Evolutionary conservation across 2,329 filamentous ascomycete genomes (phyloP), one percentile per base, ranked within the genome.

Genomic region (Fusarium tanahbumbuense): DNA sequence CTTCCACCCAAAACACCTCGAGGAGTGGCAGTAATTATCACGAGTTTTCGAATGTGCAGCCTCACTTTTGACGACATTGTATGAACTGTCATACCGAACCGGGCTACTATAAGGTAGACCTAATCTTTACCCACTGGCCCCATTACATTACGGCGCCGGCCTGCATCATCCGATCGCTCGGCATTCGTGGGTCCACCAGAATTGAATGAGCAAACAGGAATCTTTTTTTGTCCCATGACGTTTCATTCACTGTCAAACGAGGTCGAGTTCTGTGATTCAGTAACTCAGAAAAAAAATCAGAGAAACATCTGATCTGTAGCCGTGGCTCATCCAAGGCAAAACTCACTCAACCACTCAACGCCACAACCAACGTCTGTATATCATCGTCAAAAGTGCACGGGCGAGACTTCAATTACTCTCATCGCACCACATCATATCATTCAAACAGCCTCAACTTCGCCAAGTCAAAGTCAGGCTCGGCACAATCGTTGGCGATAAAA

Each of bases 91-190:
- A 44, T 42, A n/a, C n/a, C 34, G 18, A 18, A n/a, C n/a, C 34
- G 18, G 34, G 34, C 34, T 37, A n/a, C 28, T 27, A 55, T 58
- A 42, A 27, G 28, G 48, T 37, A 34, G 25, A 41, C 60, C 58
- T 56, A 60, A 54, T 50, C 64, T 53, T 54, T 45, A 52, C 49
- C 48, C 48, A 65, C 34, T 64, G 62, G 62, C 53, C 58, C 72
- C 70, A 72, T 71, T 64, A 59, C 70, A 72, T 68, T 64, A 60
- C 70, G 70, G 72, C 70, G 69, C 72, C 73, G 64, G 62, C 57
- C 58, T 72, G 44, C 68, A 75, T 75, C 73, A 56, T 75, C 73
- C 73, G 72, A 75, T 73, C 61, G 60, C 64, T 73, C 68, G 68
- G 70, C 63, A 60, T 56, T 64, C 73, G 72, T 75, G 72, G 73